Base-by-base conservation (phyloP, 768 basidiomycete genomes). In the Boletus subparvulus region DNA sequence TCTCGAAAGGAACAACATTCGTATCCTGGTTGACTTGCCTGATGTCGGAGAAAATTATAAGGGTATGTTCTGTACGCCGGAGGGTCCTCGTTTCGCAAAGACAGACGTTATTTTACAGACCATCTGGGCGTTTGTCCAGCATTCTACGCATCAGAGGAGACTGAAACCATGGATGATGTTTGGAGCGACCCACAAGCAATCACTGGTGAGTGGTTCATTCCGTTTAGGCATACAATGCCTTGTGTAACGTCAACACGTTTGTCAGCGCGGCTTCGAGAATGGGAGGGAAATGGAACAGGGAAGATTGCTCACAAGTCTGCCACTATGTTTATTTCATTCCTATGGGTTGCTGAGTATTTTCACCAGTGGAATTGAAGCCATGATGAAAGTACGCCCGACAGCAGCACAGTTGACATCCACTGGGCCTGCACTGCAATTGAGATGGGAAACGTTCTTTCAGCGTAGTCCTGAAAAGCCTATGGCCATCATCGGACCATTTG, bases 21-120 rank as follows among this genome's bases (percentile, higher is more conserved):
- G 64, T 9, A 72, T 77, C 52, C 43, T 82, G 11, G 78, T 88
- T 11, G 84, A 90, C 51, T 79, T 92, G 8, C 88, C 88, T 6
- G 88, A 86, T 8, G 90, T 94, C 0, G 90, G 91, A 12, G 85
- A 87, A 65, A 82, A 90, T 59, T 83, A 81, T 50, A 76, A 79
- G 60, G 84, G 83, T 80, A 50, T 39, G 69, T 61, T 17, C 19
- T 0, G 0, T 24, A 4, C 1, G 3, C 5, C 4, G 2, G 6
- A 2, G 3, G 7, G 1, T 9, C 2, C 39, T 39, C 6, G 4
- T 35, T n/a, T 37, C 19, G 35, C 6, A 14, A 8, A 14, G 26
- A 30, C 11, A 30, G 1, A 9, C 8, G 1, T 14, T 32, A 7
- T 30, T 33, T 21, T 33, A 5, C 39, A 75, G 56, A 77, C 74